These are phyloP conservation scores for Sclerotinia trifoliorum DNA, from an alignment of 2,329 filamentous ascomycete species.

Conservation along the genomic window DNA sequence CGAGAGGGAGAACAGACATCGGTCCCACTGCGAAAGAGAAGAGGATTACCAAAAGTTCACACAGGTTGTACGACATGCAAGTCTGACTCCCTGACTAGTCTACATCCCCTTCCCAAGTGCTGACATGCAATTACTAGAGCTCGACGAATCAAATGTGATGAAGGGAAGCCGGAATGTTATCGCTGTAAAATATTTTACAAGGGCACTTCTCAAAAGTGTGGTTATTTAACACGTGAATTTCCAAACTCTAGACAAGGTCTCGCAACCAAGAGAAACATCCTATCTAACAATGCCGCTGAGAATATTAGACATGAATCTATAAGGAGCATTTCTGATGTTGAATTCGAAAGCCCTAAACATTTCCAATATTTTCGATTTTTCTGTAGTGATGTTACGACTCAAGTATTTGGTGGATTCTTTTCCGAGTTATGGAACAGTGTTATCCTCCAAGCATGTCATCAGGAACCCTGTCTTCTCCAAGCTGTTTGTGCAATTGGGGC, in stretches of 20 bases:
- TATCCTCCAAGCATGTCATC: slow-evolving; percentile 17
- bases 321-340: not conserved
- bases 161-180: slow-evolving; percentile 14
- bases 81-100: slow-evolving; percentile 1
- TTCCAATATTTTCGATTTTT: slow-evolving; percentile 18
- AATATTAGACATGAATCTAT: not conserved
- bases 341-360: slow-evolving; percentile 14
- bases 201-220: slow-evolving; percentile 15
- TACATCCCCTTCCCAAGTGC: not conserved
- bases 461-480: slow-evolving; percentile 15
- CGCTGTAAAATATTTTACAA: slow-evolving; percentile 18
- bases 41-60: slow-evolving; percentile 17
- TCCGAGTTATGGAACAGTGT: slow-evolving; percentile 8
- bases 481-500: slow-evolving; percentile 20
- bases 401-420: slow-evolving; percentile 10
- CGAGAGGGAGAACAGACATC: not conserved
- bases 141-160: slow-evolving; percentile 21
- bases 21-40: slow-evolving; percentile 3
- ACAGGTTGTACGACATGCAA: slow-evolving; percentile 19
- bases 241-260: not conserved
- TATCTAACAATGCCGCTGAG: not conserved
- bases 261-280: slow-evolving; percentile 1
- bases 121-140: not conserved
- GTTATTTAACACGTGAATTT: slow-evolving; percentile 14
- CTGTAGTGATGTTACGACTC: slow-evolving; percentile 16